phyloP scores from a whole-genome alignment of 2,329 filamentous ascomycete genomes.

The Ciborinia camelliae region DNA sequence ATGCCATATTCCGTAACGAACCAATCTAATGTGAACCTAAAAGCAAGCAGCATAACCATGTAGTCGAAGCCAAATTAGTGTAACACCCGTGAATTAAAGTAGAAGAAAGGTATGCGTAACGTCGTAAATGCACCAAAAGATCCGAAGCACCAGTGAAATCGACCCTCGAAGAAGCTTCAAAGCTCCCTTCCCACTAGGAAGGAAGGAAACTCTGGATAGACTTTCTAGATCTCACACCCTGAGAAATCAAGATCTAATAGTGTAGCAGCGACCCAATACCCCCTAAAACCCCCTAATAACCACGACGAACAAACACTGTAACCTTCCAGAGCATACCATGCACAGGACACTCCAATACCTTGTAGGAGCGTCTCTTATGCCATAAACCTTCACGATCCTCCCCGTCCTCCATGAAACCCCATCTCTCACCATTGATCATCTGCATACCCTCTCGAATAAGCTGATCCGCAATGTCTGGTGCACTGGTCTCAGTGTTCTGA shows the following conservation, averaged over 20 bases:
- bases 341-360: slow-evolving; percentile 8
- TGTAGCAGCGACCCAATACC: neutral
- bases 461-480: neutral
- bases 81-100: neutral
- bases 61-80: neutral
- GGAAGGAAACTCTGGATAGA: neutral
- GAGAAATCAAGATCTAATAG: neutral
- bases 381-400: slow-evolving; percentile 1
- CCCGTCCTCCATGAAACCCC: neutral
- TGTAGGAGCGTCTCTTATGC: slow-evolving; percentile 13
- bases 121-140: neutral
- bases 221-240: neutral
- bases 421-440: slow-evolving; percentile 14
- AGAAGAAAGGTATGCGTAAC: neutral
- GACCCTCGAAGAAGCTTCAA: slow-evolving; percentile 5
- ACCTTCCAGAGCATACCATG: slow-evolving; percentile 11
- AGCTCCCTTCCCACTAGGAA: neutral
- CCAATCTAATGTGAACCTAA: neutral
- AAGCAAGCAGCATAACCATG: neutral
- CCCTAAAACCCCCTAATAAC: neutral
- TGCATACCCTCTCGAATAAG: slow-evolving; percentile 5
- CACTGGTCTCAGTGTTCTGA: neutral
- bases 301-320: slow-evolving; percentile 15
- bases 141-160: neutral
- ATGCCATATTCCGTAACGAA: no score